A percentile compares a stretch with the other conserved stretches of the same genome.
Evolutionary conservation across 306 rosid species (phyloP).

Genomic region (Rubus idaeus): DNA sequence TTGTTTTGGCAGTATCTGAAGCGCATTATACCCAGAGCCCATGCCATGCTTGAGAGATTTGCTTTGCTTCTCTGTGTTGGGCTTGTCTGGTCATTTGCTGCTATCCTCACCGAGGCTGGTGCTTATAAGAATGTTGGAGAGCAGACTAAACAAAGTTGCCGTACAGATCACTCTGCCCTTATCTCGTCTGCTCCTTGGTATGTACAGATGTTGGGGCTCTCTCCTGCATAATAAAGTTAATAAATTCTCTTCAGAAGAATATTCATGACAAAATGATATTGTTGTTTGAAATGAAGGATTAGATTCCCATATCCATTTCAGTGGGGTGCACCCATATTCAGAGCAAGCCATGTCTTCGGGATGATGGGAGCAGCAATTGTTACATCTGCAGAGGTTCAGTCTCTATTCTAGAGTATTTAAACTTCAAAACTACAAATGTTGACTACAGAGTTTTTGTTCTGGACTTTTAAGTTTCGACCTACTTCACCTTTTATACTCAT

Average conservation of each 20-base stretch:
- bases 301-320: conserved; percentile 85
- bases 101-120: conserved; percentile 80
- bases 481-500: background rate
- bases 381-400: conserved; percentile 76
- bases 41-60: conserved; percentile 56
- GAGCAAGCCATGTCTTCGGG: conserved; percentile 90
- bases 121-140: conserved; percentile 60
- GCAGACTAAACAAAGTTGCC: conserved; percentile 64
- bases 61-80: conserved; percentile 70
- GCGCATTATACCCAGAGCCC: conserved; percentile 38
- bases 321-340: conserved; percentile 96
- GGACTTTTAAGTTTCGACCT: background rate
- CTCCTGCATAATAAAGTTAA: conserved; percentile 1
- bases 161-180: conserved; percentile 73
- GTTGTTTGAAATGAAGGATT: conserved; percentile 57
- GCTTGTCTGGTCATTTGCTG: conserved; percentile 81
- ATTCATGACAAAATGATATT: conserved; percentile 11
- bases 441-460: background rate
- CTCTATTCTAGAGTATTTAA: conserved; percentile 15
- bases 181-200: conserved; percentile 82
- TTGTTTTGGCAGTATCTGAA: conserved; percentile 53
- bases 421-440: background rate
- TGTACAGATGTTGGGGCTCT: conserved; percentile 11
- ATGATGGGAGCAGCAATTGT: conserved; percentile 98
- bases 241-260: conserved; percentile 4